Evolutionary conservation across 805 yeast species (phyloP).

Genomic region (Komagataella pseudopastoris): DNA sequence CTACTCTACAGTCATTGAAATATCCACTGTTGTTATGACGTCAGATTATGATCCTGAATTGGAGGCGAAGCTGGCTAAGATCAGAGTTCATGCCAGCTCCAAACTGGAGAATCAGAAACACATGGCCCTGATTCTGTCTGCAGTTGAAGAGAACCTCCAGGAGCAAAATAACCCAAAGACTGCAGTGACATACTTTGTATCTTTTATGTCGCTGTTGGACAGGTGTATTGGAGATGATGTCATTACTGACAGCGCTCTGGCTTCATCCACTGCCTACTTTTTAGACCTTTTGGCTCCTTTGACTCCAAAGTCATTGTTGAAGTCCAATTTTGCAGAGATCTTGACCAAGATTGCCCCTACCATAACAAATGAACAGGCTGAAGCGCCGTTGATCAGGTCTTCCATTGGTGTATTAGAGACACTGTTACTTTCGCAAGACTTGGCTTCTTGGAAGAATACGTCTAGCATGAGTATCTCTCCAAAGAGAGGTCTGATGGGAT

Average conservation of each 20-base stretch:
- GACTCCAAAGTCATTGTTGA: conserved; percentile 55
- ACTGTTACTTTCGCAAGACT: conserved; percentile 67
- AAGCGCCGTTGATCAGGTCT: conserved; percentile 72
- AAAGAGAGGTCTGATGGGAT: conserved; percentile 64
- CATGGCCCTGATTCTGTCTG: conserved; percentile 68
- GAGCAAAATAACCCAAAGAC: conserved; percentile 49
- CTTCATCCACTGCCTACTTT: conserved; percentile 67
- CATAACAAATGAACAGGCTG: conserved; percentile 51
- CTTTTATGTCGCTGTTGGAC: conserved; percentile 70
- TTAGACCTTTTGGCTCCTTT: conserved; percentile 69
- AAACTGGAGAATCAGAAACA: conserved; percentile 80
- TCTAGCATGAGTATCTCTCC: conserved; percentile 47
- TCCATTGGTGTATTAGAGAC: conserved; percentile 79
- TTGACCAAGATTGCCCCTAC: conserved; percentile 73
- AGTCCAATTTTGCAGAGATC: conserved; percentile 64
- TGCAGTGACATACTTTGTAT: conserved; percentile 75
- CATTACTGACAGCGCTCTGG: conserved; percentile 46
- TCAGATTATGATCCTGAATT: conserved; percentile 22
- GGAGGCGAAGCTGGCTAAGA: conserved; percentile 49
- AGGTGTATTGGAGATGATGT: conserved; percentile 49
- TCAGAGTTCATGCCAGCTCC: conserved; percentile 63
- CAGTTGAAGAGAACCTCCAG: conserved; percentile 79
- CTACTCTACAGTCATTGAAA: not conserved
- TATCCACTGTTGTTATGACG: not conserved
- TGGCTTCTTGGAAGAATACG: conserved; percentile 58